Evolutionary conservation across 169 alveolate genomes (phyloP), one percentile per base, ranked within the genome.

Genomic region (Prorocentrum cordatum): DNA sequence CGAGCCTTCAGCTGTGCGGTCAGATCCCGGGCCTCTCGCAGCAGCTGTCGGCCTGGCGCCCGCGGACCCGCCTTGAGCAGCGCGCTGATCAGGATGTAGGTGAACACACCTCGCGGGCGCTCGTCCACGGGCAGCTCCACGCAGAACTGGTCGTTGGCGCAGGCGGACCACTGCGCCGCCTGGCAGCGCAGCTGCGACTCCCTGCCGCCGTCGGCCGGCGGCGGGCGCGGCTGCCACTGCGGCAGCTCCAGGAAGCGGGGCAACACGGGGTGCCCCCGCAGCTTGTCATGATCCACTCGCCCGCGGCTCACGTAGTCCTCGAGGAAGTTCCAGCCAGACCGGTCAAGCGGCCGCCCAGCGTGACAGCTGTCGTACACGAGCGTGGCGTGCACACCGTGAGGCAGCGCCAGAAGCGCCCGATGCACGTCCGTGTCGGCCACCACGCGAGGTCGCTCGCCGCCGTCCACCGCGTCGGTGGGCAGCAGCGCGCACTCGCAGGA

Each of bases 231-330:
- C 68, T 42, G 26, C 83, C 83, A 72, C 6, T 47, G 24, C 2
- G 83, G 68, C 83, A 72, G 47, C 83, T 72, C 83, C 24, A 72
- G n/a, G 50, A 72, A 72, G 10, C 83, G 66, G 33, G 83, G 83
- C 68, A 72, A 67, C 83, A 72, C 83, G 0, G 83, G 83, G 68
- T 72, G 83, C 12, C 45, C 68, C 31, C 83, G 66, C 27, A 72
- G 83, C 83, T 72, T 72, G 24, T 72, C 83, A 33, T 72, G 27
- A 67, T 42, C 66, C 66, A 68, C 79, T 3, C 32, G 83, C 50
- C 83, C 83, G 1, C 83, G 66, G 47, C 50, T 45, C n/a, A 72
- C 33, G 67, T n/a, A n/a, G n/a, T 38, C 68, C 32, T n/a, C 35
- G 32, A 72, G 45, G 67, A 66, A 45, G 22, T 72, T 66, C 50